Evolutionary conservation across 768 basidiomycete species (phyloP).

Genomic region (Boletellus sp.): DNA sequence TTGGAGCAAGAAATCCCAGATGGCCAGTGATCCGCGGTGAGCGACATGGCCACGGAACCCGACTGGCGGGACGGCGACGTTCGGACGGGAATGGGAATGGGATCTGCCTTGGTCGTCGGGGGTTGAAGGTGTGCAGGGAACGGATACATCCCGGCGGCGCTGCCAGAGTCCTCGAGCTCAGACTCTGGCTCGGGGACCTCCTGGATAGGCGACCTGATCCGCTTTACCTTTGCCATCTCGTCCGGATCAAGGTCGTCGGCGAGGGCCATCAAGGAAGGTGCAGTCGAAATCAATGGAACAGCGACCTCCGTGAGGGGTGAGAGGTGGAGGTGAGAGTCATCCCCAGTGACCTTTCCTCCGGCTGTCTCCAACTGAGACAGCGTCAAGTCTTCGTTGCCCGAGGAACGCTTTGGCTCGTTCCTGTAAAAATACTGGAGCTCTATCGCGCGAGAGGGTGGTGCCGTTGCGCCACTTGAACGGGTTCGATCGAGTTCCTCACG

Average conservation of each 20-base stretch:
- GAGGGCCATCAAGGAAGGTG: constrained; percentile 29
- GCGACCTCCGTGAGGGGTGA: constrained; percentile 29
- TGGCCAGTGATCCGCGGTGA: constrained; percentile 23
- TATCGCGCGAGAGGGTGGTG: constrained; percentile 12
- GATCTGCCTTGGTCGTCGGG: constrained; percentile 14
- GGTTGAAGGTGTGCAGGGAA: constrained; percentile 29
- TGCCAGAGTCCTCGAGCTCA: constrained; percentile 20
- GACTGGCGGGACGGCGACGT: constrained; percentile 26
- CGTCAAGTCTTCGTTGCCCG: constrained; percentile 12
- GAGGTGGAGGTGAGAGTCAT: constrained; percentile 28
- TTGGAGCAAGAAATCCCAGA: constrained; percentile 23
- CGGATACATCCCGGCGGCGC: constrained; percentile 12
- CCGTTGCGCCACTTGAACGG: constrained; percentile 13
- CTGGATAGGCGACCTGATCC: constrained; percentile 17
- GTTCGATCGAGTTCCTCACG: constrained; percentile 26
- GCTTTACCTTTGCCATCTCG: constrained; percentile 19
- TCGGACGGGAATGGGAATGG: constrained; percentile 32
- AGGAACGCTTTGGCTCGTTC: constrained; percentile 21
- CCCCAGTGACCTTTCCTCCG: constrained; percentile 25
- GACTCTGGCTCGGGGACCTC: constrained; percentile 26
- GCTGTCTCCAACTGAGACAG: constrained; percentile 11
- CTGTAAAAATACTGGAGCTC: constrained; percentile 24
- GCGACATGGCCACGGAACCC: constrained; percentile 26
- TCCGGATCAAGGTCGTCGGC: constrained; percentile 30
- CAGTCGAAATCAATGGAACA: constrained; percentile 25